A percentile compares a stretch with the other conserved stretches of the same genome.
Conservation (phyloP, 2,329 filamentous ascomycete genomes). For the Penicillium italicum region DNA sequence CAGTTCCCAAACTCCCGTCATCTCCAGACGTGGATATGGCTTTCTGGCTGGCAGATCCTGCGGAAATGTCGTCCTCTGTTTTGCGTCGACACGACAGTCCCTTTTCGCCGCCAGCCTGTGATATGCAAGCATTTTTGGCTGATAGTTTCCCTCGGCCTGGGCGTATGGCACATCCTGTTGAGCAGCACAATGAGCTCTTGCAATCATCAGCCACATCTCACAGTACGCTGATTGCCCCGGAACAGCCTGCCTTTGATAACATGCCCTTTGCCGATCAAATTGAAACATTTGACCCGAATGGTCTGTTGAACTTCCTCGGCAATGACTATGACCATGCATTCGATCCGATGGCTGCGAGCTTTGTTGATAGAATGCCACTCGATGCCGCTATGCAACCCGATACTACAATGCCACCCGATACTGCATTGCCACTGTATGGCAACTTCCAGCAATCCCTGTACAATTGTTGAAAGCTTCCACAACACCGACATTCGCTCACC, state of each 20-base stretch:
- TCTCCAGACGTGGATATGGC: conserved; percentile 1
- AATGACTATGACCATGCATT: background rate
- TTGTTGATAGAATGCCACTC: background rate
- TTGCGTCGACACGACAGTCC: background rate
- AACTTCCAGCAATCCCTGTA: background rate
- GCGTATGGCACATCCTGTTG: background rate
- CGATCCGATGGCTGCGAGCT: background rate
- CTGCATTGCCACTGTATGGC: background rate
- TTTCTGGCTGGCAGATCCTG: background rate
- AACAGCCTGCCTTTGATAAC: background rate
- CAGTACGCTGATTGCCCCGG: background rate
- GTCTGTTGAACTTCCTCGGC: background rate
- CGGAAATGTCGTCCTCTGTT: background rate
- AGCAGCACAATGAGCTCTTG: background rate
- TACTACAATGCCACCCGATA: background rate
- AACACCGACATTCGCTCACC: background rate
- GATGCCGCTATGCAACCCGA: background rate
- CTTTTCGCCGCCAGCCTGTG: background rate
- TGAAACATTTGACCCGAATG: background rate
- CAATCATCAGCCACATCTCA: background rate
- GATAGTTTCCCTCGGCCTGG: background rate
- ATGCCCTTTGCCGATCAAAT: background rate
- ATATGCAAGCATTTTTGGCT: background rate
- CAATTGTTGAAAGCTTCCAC: background rate
- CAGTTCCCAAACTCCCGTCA: conserved; percentile 7